Conservation (phyloP, 2,329 filamentous ascomycete species). For the Hymenoscyphus salicellus region DNA sequence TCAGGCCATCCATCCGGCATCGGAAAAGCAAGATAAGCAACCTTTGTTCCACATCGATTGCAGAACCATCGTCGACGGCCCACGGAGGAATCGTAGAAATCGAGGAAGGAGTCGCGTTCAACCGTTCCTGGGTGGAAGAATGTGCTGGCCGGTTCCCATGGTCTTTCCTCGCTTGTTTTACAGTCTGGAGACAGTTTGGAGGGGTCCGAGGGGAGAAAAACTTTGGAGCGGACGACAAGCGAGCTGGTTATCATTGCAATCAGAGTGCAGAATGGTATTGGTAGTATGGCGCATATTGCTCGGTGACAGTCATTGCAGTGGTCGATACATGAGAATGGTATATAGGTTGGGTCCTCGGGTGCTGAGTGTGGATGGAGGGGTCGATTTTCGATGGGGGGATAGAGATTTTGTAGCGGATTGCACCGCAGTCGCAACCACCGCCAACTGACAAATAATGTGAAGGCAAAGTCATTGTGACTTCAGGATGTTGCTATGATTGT, state of each 20-base stretch:
- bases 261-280: not conserved
- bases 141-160: not conserved
- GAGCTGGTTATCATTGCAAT: not conserved
- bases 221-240: not conserved
- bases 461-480: no score
- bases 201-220: not conserved
- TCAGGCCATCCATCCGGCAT: not conserved
- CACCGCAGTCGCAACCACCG: conserved; percentile 10
- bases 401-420: conserved; percentile 3
- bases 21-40: conserved; percentile 8
- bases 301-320: conserved; percentile 10
- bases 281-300: not conserved
- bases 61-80: conserved; percentile 2
- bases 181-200: not conserved
- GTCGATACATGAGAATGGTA: conserved; percentile 4
- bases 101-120: not conserved
- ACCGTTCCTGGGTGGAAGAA: conserved; percentile 1
- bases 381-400: not conserved
- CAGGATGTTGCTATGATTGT: no score
- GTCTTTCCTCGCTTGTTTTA: not conserved
- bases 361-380: conserved; percentile 2
- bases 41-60: conserved; percentile 3
- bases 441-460: no score
- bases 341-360: not conserved
- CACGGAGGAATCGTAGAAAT: not conserved